phyloP scores from a whole-genome alignment of 371 early-diverging fungal species.

The Rhizomucor miehei region DNA sequence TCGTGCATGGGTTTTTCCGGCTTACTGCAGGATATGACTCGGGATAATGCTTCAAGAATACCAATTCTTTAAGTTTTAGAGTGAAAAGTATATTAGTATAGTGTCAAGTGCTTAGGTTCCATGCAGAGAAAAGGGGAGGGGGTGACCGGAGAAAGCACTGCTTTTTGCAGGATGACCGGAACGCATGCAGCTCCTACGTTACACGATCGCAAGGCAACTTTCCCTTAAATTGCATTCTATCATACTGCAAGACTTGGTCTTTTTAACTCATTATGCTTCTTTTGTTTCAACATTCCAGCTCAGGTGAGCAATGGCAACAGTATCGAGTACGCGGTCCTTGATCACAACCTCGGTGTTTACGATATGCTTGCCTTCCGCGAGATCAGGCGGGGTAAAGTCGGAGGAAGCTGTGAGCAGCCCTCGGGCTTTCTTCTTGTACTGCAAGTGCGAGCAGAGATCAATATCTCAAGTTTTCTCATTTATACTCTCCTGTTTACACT shows the following conservation, averaged over 20 bases:
- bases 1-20: too few species aligned
- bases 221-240: background rate
- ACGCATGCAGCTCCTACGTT: background rate
- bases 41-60: too few species aligned
- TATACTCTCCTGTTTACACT: background rate
- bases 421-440: conserved; percentile 52
- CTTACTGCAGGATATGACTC: too few species aligned
- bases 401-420: conserved; percentile 50
- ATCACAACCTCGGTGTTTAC: conserved; percentile 40
- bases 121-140: too few species aligned
- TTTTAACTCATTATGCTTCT: conserved; percentile 16
- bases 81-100: too few species aligned
- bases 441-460: background rate
- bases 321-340: conserved; percentile 47
- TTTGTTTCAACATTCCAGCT: conserved; percentile 36
- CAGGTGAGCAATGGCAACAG: conserved; percentile 40
- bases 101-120: too few species aligned
- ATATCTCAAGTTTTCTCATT: background rate
- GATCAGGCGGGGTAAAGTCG: conserved; percentile 26
- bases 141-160: too few species aligned
- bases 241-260: background rate
- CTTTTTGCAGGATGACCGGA: too few species aligned
- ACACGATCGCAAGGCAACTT: background rate
- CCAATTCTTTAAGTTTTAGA: too few species aligned
- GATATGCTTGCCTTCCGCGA: conserved; percentile 15